A percentile compares a stretch with the other conserved stretches of the same genome.
phyloP scores from a whole-genome alignment of 331 rosid species.

The Spiraea crenata region DNA sequence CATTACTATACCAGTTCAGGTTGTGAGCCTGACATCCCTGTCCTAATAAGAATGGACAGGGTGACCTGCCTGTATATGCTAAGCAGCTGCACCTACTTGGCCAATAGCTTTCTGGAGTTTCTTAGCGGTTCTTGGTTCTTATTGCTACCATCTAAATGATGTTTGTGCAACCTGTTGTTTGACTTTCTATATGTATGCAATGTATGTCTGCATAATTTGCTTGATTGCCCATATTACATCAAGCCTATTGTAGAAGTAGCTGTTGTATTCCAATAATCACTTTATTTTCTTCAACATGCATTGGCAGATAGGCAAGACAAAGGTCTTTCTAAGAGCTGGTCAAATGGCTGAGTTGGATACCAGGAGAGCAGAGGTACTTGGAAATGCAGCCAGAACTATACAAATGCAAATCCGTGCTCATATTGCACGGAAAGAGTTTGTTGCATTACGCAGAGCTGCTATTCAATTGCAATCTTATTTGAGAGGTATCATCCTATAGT shows the following conservation, averaged over 20 bases:
- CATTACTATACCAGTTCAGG: background rate
- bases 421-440: slow-evolving; percentile 86
- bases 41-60: background rate
- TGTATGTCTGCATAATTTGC: background rate
- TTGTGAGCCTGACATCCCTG: background rate
- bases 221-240: background rate
- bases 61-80: background rate
- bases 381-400: slow-evolving; percentile 85
- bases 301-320: slow-evolving; percentile 90
- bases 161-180: background rate
- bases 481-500: slow-evolving; percentile 62
- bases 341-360: slow-evolving; percentile 99
- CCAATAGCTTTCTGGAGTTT: background rate
- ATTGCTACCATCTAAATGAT: background rate
- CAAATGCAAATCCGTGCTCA: slow-evolving; percentile 90
- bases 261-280: slow-evolving; percentile 22
- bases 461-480: slow-evolving; percentile 72
- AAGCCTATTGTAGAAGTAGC: slow-evolving; percentile 1
- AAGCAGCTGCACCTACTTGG: background rate
- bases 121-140: background rate
- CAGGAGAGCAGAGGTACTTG: slow-evolving; percentile 93
- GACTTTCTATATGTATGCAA: background rate
- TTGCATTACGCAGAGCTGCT: slow-evolving; percentile 75
- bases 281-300: slow-evolving; percentile 34
- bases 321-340: slow-evolving; percentile 93